Conservation (phyloP, 371 early-diverging fungal species). For the Nosema bombycis region DNA sequence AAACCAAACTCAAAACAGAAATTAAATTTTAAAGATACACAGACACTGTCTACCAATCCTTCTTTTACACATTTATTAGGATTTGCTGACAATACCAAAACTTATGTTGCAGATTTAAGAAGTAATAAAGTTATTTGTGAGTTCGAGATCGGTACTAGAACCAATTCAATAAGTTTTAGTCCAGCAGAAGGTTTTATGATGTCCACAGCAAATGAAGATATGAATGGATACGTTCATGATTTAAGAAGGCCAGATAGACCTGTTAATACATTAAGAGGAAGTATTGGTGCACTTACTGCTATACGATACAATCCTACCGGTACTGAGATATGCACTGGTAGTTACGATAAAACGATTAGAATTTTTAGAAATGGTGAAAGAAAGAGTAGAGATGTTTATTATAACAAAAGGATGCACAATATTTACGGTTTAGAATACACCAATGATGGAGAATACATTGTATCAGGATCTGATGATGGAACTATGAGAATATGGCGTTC, state of each 20-base stretch:
- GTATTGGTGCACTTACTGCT: constrained; percentile 89
- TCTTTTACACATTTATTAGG: constrained; percentile 45
- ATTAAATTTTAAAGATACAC: constrained; percentile 12
- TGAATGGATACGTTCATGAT: constrained; percentile 84
- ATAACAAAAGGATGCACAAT: constrained; percentile 84
- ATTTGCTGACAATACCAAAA: constrained; percentile 29
- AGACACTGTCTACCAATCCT: constrained; percentile 13
- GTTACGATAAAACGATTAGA: constrained; percentile 85
- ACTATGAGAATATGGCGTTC: constrained; percentile 94
- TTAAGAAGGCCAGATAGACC: constrained; percentile 81
- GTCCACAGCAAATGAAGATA: constrained; percentile 81
- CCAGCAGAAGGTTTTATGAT: constrained; percentile 58
- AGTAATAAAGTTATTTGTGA: constrained; percentile 32
- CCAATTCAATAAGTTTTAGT: constrained; percentile 57
- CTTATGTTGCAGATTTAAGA: constrained; percentile 58
- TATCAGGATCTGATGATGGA: constrained; percentile 92
- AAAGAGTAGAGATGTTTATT: constrained; percentile 84
- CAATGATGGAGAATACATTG: constrained; percentile 85
- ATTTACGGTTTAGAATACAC: constrained; percentile 81
- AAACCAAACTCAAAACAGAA: constrained; percentile 17
- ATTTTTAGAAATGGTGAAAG: constrained; percentile 75
- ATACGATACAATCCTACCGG: constrained; percentile 94
- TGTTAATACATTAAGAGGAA: constrained; percentile 77
- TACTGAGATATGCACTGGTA: constrained; percentile 83
- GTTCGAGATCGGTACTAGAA: constrained; percentile 35